A percentile compares a stretch with the other conserved stretches of the same genome.
These are phyloP conservation scores for Chlorella variabilis DNA, from an alignment of 163 green algal species.

Conservation along the genomic window DNA sequence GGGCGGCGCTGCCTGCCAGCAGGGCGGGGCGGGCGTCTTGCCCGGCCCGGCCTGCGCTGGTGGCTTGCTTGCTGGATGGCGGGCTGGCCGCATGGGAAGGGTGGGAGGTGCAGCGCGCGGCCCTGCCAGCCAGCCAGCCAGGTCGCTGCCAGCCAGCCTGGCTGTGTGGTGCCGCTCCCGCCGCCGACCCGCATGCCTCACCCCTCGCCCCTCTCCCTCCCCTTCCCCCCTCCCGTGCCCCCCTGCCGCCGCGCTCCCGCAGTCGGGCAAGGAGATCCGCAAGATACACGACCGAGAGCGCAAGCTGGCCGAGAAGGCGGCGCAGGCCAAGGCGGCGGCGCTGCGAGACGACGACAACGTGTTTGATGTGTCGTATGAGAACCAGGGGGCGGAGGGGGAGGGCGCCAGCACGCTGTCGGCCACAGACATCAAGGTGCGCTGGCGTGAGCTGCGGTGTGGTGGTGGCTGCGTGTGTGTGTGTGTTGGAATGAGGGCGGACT, in stretches of 20 bases:
- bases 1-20: background rate
- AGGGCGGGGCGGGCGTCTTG: too few species aligned
- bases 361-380: conserved; percentile 95
- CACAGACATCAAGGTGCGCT: conserved; percentile 96
- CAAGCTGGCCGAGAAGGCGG: conserved; percentile 79
- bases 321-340: conserved; percentile 85
- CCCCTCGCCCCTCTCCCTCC: background rate
- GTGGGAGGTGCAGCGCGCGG: too few species aligned
- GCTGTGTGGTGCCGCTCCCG: too few species aligned
- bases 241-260: conserved; percentile 26
- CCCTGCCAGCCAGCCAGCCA: too few species aligned
- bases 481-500: background rate
- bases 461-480: too few species aligned
- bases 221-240: too few species aligned
- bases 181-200: too few species aligned
- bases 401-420: conserved; percentile 73
- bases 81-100: too few species aligned
- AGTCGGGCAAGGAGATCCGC: conserved; percentile 74
- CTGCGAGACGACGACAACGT: conserved; percentile 96
- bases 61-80: too few species aligned
- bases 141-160: too few species aligned
- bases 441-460: background rate
- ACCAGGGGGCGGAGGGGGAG: conserved; percentile 58
- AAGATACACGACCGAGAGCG: conserved; percentile 92
- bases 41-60: too few species aligned